Conservation (phyloP, 2,329 filamentous ascomycete genomes). For the Dactylonectria estremocensis region DNA sequence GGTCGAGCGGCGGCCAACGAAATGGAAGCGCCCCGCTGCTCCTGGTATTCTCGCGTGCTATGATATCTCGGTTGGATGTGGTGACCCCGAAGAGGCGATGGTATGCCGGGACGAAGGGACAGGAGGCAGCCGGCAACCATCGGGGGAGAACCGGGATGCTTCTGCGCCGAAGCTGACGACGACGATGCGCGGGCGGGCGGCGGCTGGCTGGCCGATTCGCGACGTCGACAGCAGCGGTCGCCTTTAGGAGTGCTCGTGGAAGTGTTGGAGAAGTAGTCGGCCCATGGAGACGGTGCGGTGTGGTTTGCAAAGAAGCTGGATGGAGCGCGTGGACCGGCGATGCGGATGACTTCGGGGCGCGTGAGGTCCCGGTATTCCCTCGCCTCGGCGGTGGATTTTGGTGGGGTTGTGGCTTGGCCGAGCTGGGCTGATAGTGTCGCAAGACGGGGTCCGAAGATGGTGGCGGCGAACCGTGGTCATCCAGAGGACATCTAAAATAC, state of each 20-base stretch:
- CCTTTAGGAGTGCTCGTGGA: conserved; percentile 28
- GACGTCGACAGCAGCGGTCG: conserved; percentile 30
- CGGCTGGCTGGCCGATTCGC: conserved; percentile 33
- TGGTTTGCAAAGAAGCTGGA: conserved; percentile 39
- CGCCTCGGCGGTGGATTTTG: conserved; percentile 27
- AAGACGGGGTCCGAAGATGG: background rate
- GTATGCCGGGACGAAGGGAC: conserved; percentile 41
- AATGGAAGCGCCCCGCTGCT: conserved; percentile 3
- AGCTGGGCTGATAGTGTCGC: conserved; percentile 5
- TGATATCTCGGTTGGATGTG: conserved; percentile 34
- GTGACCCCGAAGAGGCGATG: conserved; percentile 33
- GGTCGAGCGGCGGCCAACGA: conserved; percentile 10
- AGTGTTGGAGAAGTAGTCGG: conserved; percentile 21
- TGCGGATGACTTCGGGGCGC: conserved; percentile 52
- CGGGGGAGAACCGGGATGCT: conserved; percentile 38
- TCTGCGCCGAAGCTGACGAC: conserved; percentile 43
- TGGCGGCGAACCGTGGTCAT: conserved; percentile 8
- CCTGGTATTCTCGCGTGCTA: conserved; percentile 18
- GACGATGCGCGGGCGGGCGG: conserved; percentile 31
- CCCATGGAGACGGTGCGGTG: conserved; percentile 30
- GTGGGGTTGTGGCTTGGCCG: conserved; percentile 32
- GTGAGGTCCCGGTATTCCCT: conserved; percentile 43
- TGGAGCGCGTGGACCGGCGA: conserved; percentile 49
- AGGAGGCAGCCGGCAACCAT: conserved; percentile 45
- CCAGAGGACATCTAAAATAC: conserved; percentile 4